Percentiles rank a stretch among this genome's conserved stretches.
Evolutionary conservation across 2,329 filamentous ascomycete species (phyloP).

Genomic region (Colletotrichum chlorophyti): DNA sequence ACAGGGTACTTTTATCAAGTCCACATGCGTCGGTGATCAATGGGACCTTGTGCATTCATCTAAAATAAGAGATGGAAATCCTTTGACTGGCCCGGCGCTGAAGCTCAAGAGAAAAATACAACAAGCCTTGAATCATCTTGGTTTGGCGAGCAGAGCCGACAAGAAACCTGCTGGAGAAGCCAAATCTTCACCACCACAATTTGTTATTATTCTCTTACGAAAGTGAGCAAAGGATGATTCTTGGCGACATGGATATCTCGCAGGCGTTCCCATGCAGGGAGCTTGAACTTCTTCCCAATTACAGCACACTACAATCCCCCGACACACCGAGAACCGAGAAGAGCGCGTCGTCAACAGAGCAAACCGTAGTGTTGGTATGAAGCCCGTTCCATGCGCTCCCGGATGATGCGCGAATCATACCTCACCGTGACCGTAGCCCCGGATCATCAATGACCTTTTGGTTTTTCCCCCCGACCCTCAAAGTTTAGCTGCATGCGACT

Average conservation of each 20-base stretch:
- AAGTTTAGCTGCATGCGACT: constrained; percentile 11
- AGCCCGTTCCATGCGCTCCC: background rate
- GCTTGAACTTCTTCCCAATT: constrained; percentile 3
- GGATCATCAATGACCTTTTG: constrained; percentile 15
- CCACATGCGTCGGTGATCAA: background rate
- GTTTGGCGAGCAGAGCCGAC: no score
- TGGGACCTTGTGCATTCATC: background rate
- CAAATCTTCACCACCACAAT: background rate
- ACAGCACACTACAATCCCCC: background rate
- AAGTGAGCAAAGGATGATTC: background rate
- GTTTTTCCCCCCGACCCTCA: no score
- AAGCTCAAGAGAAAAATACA: no score
- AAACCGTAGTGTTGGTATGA: background rate
- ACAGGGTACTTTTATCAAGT: background rate
- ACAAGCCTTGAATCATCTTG: no score
- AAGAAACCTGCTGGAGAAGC: no score
- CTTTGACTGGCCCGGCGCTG: background rate
- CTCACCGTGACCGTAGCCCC: constrained; percentile 1
- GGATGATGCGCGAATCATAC: constrained; percentile 3
- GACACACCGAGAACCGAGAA: constrained; percentile 12
- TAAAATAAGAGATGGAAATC: background rate
- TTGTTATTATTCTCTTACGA: background rate
- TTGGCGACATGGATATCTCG: constrained; percentile 10
- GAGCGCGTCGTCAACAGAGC: background rate
- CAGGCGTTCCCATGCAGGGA: constrained; percentile 17